phyloP scores from a whole-genome alignment of 225 moss, liverwort and hornwort genomes.

The Takakia lepidozioides region DNA sequence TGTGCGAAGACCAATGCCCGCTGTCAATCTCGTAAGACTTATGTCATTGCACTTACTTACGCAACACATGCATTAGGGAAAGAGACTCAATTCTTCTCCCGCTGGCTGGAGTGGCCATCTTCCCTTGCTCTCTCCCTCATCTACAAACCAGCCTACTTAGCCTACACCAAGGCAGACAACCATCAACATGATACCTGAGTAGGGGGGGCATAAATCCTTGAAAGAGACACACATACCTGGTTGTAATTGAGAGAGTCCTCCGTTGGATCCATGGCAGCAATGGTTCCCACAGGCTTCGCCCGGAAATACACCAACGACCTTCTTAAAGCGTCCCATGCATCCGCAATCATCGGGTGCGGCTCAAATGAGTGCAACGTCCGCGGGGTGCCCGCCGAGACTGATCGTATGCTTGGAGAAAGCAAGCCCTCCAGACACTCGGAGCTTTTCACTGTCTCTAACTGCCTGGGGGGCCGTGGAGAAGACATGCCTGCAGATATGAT shows the following conservation, averaged over 20 bases:
- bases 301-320: slow-evolving; percentile 43
- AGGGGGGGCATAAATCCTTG: too few relatives aligned
- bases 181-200: too few relatives aligned
- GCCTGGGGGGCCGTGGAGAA: slow-evolving; percentile 18
- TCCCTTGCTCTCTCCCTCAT: too few relatives aligned
- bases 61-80: too few relatives aligned
- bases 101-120: too few relatives aligned
- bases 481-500: slow-evolving; percentile 7
- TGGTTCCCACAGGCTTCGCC: slow-evolving; percentile 45
- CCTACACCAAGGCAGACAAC: too few relatives aligned
- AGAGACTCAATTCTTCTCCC: too few relatives aligned
- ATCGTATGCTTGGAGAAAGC: slow-evolving; percentile 35
- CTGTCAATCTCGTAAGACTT: too few relatives aligned
- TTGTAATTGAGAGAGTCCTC: slow-evolving; percentile 57
- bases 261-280: slow-evolving; percentile 50
- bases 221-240: too few relatives aligned
- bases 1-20: too few relatives aligned
- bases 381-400: slow-evolving; percentile 35
- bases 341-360: slow-evolving; percentile 49
- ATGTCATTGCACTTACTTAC: too few relatives aligned
- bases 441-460: slow-evolving; percentile 39
- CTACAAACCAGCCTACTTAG: too few relatives aligned
- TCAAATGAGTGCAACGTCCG: slow-evolving; percentile 23
- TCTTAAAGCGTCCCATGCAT: slow-evolving; percentile 52
- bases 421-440: slow-evolving; percentile 42